These are phyloP conservation scores for Penicillium paradoxum DNA, from an alignment of 495 filamentous ascomycete genomes.

Conservation along the genomic window DNA sequence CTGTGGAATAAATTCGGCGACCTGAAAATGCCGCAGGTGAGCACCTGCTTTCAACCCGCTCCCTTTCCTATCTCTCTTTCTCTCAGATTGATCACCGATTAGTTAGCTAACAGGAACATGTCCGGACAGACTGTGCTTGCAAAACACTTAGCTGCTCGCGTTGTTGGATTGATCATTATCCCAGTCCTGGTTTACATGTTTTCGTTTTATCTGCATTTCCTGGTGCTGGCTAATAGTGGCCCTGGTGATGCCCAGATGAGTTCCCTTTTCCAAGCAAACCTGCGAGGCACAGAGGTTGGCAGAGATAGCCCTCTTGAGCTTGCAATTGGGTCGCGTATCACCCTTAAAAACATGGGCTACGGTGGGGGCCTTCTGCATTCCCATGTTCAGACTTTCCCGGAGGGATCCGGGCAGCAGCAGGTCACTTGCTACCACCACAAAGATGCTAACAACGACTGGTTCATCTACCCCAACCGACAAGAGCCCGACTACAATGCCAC, in stretches of 20 bases:
- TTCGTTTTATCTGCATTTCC: conserved; percentile 90
- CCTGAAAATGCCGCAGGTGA: conserved; percentile 77
- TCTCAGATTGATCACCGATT: background rate
- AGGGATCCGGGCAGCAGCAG: conserved; percentile 91
- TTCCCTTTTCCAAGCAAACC: conserved; percentile 95
- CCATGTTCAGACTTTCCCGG: conserved; percentile 93
- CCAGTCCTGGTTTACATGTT: conserved; percentile 87
- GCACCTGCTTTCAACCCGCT: no score
- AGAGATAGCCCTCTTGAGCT: conserved; percentile 91
- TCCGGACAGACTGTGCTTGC: conserved; percentile 57
- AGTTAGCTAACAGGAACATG: background rate
- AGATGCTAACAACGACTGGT: conserved; percentile 99
- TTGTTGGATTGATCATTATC: conserved; percentile 82
- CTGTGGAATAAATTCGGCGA: conserved; percentile 98
- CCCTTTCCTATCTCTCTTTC: no score
- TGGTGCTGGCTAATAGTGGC: conserved; percentile 87
- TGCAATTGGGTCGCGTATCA: conserved; percentile 81
- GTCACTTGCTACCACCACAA: conserved; percentile 99
- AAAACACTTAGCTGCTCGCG: conserved; percentile 72
- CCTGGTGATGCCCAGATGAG: conserved; percentile 99
- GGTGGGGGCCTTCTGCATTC: conserved; percentile 96
- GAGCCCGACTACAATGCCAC: conserved; percentile 68
- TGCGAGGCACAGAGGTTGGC: conserved; percentile 87
- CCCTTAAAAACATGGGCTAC: conserved; percentile 98
- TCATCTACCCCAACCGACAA: conserved; percentile 86